Base-by-base conservation (phyloP, 192 early-diverging fungal genomes). In the Spizellomyces sp. region DNA sequence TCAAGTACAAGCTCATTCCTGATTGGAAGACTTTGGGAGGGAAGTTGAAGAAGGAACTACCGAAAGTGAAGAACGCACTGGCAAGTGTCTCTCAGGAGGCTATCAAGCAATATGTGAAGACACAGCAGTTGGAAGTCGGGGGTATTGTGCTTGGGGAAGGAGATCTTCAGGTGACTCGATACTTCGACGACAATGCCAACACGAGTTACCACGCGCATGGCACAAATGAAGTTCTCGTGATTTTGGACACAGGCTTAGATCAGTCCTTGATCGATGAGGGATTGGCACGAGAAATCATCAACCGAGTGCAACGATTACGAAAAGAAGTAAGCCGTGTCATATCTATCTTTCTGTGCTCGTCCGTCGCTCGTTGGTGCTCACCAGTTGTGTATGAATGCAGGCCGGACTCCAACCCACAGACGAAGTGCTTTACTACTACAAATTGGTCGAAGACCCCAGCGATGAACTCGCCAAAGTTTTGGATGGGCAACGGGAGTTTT, bases 241-340 rank as follows among this genome's bases (percentile, higher is more conserved):
- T 99, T 69, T 75, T 99, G 73, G 95, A 98, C 78, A 83, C 83
- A 21, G 88, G 89, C 69, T 70, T 88, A n/a, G 93, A 95, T 75
- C 79, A 89, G 48, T 88, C 88, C 62, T 80, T 99, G 48, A 84
- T 94, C 69, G 87, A 93, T 65, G 96, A 98, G 79, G 95, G 94
- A 45, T 70, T 90, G 55, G 97, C 97, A 10, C 89, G 97, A 57
- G 97, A 99, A 83, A 76, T 99, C 62, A 89, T 98, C 66, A 99
- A 99, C 89, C 90, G 97, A 71, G 91, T 96, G 12, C 97, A 99
- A 84, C 87, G 94, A 64, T 76, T 96, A 69, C 88, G 97, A 74
- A 99, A 99, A 85, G 95, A 99, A 77, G 27, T 36, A 36, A 36
- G 27, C 27, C 27, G 27, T 36, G 27, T 2, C 27, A 36, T 36